Percentiles rank a stretch among this genome's conserved stretches.
These are phyloP conservation scores for Tagetes erecta DNA, from an alignment of 129 eudicot genomes.

Conservation along the genomic window DNA sequence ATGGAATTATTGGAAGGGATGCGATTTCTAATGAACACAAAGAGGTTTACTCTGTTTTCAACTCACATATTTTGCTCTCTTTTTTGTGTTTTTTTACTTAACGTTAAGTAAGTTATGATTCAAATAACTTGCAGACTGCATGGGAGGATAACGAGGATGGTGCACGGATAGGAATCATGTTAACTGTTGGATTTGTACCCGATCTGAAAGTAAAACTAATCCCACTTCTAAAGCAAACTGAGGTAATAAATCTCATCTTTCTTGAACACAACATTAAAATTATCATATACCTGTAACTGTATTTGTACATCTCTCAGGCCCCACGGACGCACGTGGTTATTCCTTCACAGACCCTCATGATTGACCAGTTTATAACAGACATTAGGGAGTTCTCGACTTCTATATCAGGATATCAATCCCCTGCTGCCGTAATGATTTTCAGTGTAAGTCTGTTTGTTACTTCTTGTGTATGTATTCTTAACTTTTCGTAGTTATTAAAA, in stretches of 20 bases:
- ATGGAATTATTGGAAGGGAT: constrained; percentile 75
- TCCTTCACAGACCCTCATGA: neutral
- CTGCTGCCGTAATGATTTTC: constrained; percentile 71
- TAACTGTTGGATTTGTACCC: constrained; percentile 64
- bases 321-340: neutral
- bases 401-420: constrained; percentile 60
- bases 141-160: neutral
- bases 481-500: too few species aligned
- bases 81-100: neutral
- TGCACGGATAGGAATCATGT: constrained; percentile 49
- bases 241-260: constrained; percentile 37
- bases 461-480: neutral
- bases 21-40: constrained; percentile 50
- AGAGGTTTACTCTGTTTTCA: constrained; percentile 47
- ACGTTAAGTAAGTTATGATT: neutral
- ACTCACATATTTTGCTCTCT: neutral
- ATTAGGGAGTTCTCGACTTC: constrained; percentile 53
- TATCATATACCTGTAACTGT: neutral
- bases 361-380: constrained; percentile 61
- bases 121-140: constrained; percentile 29
- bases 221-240: constrained; percentile 38
- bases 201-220: constrained; percentile 60
- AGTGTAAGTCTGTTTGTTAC: constrained; percentile 30
- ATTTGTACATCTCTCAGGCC: constrained; percentile 33
- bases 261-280: neutral